These are phyloP conservation scores for Taiozyma onychis DNA, from an alignment of 1,139 yeast species.

Conservation along the genomic window DNA sequence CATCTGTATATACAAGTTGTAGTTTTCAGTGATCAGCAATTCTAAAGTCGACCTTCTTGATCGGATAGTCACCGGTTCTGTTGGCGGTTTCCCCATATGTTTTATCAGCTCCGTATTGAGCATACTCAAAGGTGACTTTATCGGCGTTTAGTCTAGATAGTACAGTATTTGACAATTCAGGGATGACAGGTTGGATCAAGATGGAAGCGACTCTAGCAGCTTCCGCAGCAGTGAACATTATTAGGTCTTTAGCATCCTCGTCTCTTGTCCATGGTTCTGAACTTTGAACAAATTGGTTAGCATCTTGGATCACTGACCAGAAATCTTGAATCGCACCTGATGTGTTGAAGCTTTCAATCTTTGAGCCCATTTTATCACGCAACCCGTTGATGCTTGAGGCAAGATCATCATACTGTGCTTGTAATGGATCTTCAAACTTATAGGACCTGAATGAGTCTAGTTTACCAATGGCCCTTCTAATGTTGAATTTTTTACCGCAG, in stretches of 20 bases:
- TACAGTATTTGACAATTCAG: slow-evolving; percentile 50
- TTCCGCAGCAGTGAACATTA: slow-evolving; percentile 65
- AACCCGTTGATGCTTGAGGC: slow-evolving; percentile 27
- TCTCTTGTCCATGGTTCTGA: slow-evolving; percentile 55
- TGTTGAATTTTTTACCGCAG: slow-evolving; percentile 64
- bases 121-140: slow-evolving; percentile 35
- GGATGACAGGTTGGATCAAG: slow-evolving; percentile 66
- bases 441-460: slow-evolving; percentile 12
- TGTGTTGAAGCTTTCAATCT: slow-evolving; percentile 46
- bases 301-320: slow-evolving; percentile 55
- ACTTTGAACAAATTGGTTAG: slow-evolving; percentile 58
- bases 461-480: slow-evolving; percentile 37
- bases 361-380: slow-evolving; percentile 33
- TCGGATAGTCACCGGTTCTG: slow-evolving; percentile 37
- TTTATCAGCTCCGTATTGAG: slow-evolving; percentile 42
- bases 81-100: slow-evolving; percentile 42
- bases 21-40: background rate
- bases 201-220: slow-evolving; percentile 63
- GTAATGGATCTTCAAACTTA: slow-evolving; percentile 12
- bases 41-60: slow-evolving; percentile 21
- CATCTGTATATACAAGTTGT: background rate
- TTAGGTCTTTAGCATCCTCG: slow-evolving; percentile 37
- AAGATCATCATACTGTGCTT: slow-evolving; percentile 15
- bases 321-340: slow-evolving; percentile 55
- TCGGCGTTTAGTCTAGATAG: slow-evolving; percentile 55